These are phyloP conservation scores for Sinapis alba DNA, from an alignment of 441 rosid genomes.

Conservation along the genomic window DNA sequence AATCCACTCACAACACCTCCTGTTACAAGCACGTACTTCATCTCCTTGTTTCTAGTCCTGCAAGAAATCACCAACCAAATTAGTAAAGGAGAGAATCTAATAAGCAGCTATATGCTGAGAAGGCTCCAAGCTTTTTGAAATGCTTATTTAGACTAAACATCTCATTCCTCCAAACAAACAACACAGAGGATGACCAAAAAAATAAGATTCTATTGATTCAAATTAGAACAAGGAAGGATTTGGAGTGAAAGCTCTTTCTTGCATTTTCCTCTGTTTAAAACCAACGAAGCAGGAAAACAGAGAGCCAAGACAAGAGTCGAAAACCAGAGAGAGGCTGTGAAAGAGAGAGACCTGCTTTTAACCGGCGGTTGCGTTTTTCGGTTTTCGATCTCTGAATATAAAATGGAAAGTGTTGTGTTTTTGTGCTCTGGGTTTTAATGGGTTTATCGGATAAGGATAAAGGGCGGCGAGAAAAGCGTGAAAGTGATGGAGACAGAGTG, in stretches of 20 bases:
- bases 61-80: background rate
- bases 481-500: conserved; percentile 17
- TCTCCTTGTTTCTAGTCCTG: conserved; percentile 43
- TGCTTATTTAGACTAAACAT: conserved; percentile 2
- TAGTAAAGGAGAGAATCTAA: background rate
- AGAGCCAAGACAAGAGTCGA: background rate
- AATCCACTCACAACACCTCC: conserved; percentile 94
- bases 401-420: background rate
- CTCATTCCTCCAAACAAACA: background rate
- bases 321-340: background rate
- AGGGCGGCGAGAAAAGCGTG: conserved; percentile 33
- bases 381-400: background rate
- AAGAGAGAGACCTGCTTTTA: conserved; percentile 25
- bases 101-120: background rate
- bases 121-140: conserved; percentile 15
- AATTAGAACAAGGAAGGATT: background rate
- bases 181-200: background rate
- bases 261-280: conserved; percentile 17
- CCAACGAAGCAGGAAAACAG: background rate
- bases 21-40: conserved; percentile 95
- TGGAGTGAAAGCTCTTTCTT: conserved; percentile 11
- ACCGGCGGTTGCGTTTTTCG: conserved; percentile 6
- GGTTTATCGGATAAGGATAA: conserved; percentile 37
- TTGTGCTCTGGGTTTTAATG: conserved; percentile 6
- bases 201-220: background rate